These are phyloP conservation scores for Geranium brycei DNA, from an alignment of 345 rosid species.

Conservation along the genomic window DNA sequence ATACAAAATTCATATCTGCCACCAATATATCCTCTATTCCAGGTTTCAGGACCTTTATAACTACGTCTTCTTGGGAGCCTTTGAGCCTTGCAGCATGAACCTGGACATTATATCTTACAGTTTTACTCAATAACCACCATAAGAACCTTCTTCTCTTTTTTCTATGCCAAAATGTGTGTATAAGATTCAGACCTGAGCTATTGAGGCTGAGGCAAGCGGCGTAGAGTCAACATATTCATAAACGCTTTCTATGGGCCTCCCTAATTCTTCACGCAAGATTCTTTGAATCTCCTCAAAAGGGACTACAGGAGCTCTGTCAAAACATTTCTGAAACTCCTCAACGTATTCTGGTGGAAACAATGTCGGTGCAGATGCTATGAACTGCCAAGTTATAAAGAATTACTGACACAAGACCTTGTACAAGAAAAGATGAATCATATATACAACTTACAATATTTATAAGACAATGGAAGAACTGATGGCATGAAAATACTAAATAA, in stretches of 20 bases:
- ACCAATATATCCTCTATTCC: conserved; percentile 83
- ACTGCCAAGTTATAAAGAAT: conserved; percentile 30
- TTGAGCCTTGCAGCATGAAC: conserved; percentile 87
- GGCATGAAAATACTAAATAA: no score
- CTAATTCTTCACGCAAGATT: conserved; percentile 71
- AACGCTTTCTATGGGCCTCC: conserved; percentile 71
- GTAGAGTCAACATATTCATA: conserved; percentile 76
- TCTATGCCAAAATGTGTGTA: neutral
- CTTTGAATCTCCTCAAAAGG: conserved; percentile 63
- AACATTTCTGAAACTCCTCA: conserved; percentile 83
- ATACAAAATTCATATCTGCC: conserved; percentile 88
- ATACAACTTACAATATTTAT: neutral
- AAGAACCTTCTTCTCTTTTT: neutral
- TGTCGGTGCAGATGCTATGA: conserved; percentile 91
- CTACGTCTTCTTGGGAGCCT: conserved; percentile 82
- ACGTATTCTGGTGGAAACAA: conserved; percentile 83
- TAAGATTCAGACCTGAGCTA: conserved; percentile 58
- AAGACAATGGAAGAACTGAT: no score
- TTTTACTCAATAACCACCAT: conserved; percentile 7
- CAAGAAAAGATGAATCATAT: neutral
- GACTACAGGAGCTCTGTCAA: conserved; percentile 77
- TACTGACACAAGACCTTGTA: conserved; percentile 1
- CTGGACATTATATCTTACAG: conserved; percentile 22
- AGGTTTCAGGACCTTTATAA: conserved; percentile 86
- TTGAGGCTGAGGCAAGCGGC: conserved; percentile 92